phyloP scores from a whole-genome alignment of 148 eudicot species.

The Tetragonia tetragonoides region DNA sequence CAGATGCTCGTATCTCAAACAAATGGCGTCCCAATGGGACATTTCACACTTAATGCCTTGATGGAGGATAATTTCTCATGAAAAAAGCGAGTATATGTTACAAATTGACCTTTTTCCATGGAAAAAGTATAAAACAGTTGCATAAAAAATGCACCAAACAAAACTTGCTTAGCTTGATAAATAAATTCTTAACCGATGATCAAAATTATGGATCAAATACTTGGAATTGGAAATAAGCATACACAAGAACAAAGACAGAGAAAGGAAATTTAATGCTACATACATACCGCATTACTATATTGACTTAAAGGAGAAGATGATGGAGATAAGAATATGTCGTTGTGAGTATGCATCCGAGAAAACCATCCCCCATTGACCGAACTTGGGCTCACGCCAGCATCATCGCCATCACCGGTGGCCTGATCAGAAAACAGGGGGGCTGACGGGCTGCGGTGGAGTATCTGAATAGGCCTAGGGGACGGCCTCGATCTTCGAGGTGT shows the following conservation, averaged over 20 bases:
- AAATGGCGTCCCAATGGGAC: too few relatives aligned
- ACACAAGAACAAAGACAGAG: not conserved
- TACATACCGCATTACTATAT: slow-evolving; percentile 29
- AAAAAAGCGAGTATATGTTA: too few relatives aligned
- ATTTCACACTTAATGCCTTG: too few relatives aligned
- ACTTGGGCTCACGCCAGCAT: slow-evolving; percentile 19
- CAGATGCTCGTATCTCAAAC: too few relatives aligned
- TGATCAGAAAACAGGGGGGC: slow-evolving; percentile 36
- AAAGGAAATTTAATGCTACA: not conserved
- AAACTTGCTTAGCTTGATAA: too few relatives aligned
- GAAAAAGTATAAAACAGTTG: not conserved
- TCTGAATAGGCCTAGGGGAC: slow-evolving; percentile 20
- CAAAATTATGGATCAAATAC: too few relatives aligned
- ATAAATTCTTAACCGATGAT: too few relatives aligned
- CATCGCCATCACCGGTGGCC: slow-evolving; percentile 12
- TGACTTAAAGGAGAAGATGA: slow-evolving; percentile 9
- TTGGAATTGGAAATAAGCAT: not conserved
- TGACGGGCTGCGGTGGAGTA: slow-evolving; percentile 44
- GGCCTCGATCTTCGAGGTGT: slow-evolving; percentile 13
- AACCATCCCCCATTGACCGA: slow-evolving; percentile 27
- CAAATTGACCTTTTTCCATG: too few relatives aligned
- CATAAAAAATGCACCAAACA: not conserved
- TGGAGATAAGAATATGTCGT: slow-evolving; percentile 31
- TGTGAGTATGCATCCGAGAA: slow-evolving; percentile 35
- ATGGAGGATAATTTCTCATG: too few relatives aligned